Base-by-base conservation (phyloP, 2,329 filamentous ascomycete genomes). In the Aspergillus sp. region DNA sequence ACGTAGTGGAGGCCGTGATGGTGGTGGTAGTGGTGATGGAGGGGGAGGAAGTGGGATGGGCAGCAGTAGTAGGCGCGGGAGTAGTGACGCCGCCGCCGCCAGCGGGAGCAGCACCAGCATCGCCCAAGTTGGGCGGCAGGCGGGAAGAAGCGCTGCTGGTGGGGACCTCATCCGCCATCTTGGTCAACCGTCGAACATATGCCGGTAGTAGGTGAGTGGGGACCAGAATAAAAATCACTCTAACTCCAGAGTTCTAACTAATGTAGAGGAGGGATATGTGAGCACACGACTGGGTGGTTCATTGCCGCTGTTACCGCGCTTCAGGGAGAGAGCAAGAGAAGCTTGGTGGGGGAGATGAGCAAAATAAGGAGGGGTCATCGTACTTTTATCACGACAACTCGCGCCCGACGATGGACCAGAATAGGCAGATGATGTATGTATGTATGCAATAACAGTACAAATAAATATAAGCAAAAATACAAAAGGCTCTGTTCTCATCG, bases 91-190 rank as follows among this genome's bases (percentile, higher is more conserved):
- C 26, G 26, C 8, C 26, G 26, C 26, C 26, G 26, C 26, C 26
- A 30, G 55, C 49, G 22, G 47, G 49, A 38, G 47, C 41, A 46
- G 42, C 47, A 22, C 50, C n/a, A 38, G 47, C 22, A 22, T 22
- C 22, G 22, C 22, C 22, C 22, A 22, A 22, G 22, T 22, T 56
- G 46, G 55, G 59, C 59, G 59, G 59, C 55, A 51, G 47, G 49
- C 50, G 50, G 52, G 54, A 52, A 55, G 26, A 33, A 56, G 56
- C 61, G 62, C 60, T 60, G 62, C 59, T 54, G 60, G 65, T 59
- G 59, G 60, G 61, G 54, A 50, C 47, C 19, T 48, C 57, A 51
- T 65, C 57, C 53, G 66, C 62, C 57, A 59, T 61, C 61, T 38
- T 38, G 11, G 35, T n/a, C 16, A 38, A 38, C 16, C 35, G 14